These are phyloP conservation scores for Monilinia polystroma DNA, from an alignment of 2,329 filamentous ascomycete species.

Conservation along the genomic window DNA sequence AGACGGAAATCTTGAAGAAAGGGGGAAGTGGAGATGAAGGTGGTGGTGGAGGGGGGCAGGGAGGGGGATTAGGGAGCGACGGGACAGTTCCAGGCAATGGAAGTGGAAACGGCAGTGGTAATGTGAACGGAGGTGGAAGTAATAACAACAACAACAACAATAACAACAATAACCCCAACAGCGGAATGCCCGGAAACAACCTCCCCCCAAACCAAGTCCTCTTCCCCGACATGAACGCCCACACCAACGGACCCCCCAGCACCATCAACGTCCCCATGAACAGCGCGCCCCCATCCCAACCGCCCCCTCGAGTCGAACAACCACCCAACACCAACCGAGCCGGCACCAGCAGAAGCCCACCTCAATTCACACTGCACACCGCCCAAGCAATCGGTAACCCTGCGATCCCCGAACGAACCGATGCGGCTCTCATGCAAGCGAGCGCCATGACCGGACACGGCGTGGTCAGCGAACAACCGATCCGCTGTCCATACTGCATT, in stretches of 20 bases:
- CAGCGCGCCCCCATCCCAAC: conserved; percentile 10
- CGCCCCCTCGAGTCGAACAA: conserved; percentile 8
- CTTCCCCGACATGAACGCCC: conserved; percentile 26
- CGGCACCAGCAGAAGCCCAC: conserved; percentile 8
- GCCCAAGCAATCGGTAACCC: conserved; percentile 36
- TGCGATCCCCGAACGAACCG: conserved; percentile 29
- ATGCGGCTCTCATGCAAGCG: conserved; percentile 28
- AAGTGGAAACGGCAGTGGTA: neutral
- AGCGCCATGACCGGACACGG: too few species aligned
- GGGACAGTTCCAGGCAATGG: neutral
- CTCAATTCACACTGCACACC: conserved; percentile 36
- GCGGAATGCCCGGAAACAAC: conserved; percentile 1
- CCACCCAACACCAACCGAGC: neutral
- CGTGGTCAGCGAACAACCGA: conserved; percentile 34
- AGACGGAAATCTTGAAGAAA: conserved; percentile 40
- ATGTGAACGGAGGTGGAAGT: conserved; percentile 28
- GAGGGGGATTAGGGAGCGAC: conserved; percentile 8
- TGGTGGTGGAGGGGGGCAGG: conserved; percentile 2
- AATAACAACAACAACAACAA: conserved; percentile 15
- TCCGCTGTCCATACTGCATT: conserved; percentile 40
- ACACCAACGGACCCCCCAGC: neutral
- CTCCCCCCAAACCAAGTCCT: conserved; percentile 16
- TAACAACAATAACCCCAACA: neutral
- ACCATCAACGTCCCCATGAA: neutral
- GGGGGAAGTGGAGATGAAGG: conserved; percentile 19